A percentile compares a stretch with the other conserved stretches of the same genome.
phyloP scores from a whole-genome alignment of 2,329 filamentous ascomycete genomes.

The Tolypocladium sp. region DNA sequence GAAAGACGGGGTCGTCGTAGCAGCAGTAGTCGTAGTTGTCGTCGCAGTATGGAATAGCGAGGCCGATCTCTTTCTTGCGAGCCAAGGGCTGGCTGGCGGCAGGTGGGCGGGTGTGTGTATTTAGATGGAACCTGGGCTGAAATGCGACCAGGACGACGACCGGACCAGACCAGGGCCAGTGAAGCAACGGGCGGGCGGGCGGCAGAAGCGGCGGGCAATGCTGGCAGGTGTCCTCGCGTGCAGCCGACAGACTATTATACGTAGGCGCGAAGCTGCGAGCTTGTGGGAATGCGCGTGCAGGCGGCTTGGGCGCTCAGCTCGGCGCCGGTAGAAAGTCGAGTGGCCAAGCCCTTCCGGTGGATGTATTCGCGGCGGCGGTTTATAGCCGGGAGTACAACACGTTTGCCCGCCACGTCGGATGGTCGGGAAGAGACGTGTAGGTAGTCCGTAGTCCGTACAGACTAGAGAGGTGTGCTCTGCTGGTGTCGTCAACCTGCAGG shows the following conservation, averaged over 20 bases:
- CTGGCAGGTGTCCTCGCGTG: not conserved
- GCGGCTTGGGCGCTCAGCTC: slow-evolving; percentile 23
- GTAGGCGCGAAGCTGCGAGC: not conserved
- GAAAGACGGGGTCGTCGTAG: not conserved
- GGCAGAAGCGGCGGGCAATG: slow-evolving; percentile 10
- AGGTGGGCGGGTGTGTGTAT: not conserved
- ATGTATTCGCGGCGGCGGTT: not conserved
- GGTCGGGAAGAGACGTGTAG: slow-evolving; percentile 8
- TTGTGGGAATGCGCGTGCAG: slow-evolving; percentile 7
- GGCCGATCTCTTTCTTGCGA: not conserved
- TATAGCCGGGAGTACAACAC: not conserved
- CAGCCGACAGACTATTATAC: not conserved
- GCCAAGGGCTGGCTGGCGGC: not conserved
- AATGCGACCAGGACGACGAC: not conserved
- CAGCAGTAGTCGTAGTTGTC: not conserved
- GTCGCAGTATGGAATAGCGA: not conserved
- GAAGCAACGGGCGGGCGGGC: slow-evolving; percentile 4
- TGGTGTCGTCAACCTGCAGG: slow-evolving; percentile 16
- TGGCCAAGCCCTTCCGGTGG: not conserved
- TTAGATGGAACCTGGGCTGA: not conserved
- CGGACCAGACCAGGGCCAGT: not conserved
- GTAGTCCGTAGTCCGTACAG: no score
- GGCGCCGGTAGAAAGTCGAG: slow-evolving; percentile 8
- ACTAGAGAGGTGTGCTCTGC: slow-evolving; percentile 1
- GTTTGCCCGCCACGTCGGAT: slow-evolving; percentile 4